Evolutionary conservation across 129 eudicot genomes (phyloP), one percentile per base, ranked within the genome.

Genomic region (Lactuca sativa): DNA sequence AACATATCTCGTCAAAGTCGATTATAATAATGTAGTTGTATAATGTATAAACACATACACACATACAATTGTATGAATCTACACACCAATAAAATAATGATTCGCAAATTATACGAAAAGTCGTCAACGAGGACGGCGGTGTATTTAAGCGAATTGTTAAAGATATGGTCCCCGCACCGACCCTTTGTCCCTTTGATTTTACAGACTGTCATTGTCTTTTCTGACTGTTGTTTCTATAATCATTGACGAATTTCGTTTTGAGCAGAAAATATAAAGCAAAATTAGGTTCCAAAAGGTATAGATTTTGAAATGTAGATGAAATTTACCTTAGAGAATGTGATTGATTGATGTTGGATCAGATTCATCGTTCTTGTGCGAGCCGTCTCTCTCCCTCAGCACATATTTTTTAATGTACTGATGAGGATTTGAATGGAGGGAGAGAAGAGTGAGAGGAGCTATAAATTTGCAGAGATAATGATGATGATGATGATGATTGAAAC

Each of bases 201-300:
- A 76, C 75, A 76, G 80, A 76, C 80, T 76, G 80, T 60, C 76
- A 56, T 56, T 71, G 67, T 61, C 41, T 43, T 76, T 60, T 76
- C 64, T 11, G 64, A 62, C 63, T 62, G 77, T 61, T 63, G 68
- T 47, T 63, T 68, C 80, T 31, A 59, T 34, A 30, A 57, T 58
- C 49, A 56, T 75, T 51, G 53, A 57, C 38, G 16, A 58, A 57
- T 67, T 55, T 25, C 21, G n/a, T 41, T 21, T 34, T 62, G 52
- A 58, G 6, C 18, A 8, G n/a, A 14, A 59, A n/a, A 36, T 51
- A 17, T 13, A 25, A 47, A 51, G n/a, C 36, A 37, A 52, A 76
- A 37, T 38, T 60, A 69, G 25, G 68, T 47, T 13, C 4, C 25
- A 21, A 38, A 49, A 62, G 33, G 21, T 36, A 55, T 15, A 9